Evolutionary conservation across 2,329 filamentous ascomycete species (phyloP).

Genomic region (Zalaria obscura): DNA sequence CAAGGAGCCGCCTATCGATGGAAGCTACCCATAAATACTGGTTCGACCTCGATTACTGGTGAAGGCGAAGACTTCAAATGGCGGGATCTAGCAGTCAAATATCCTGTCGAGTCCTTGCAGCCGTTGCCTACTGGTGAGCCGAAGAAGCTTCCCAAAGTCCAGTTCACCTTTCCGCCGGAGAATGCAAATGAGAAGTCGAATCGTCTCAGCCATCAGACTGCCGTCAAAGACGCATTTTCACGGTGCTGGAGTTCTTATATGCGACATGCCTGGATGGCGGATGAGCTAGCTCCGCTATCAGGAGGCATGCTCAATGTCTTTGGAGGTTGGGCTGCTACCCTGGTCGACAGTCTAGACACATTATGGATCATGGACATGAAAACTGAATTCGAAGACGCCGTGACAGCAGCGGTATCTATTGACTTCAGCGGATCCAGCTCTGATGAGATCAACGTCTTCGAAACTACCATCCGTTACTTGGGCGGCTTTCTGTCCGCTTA

Average conservation of each 20-base stretch:
- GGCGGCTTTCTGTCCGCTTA: conserved; percentile 22
- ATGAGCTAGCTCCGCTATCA: conserved; percentile 31
- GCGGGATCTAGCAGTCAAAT: conserved; percentile 23
- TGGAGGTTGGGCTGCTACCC: conserved; percentile 26
- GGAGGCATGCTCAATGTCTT: conserved; percentile 22
- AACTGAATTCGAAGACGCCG: conserved; percentile 32
- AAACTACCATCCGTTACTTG: conserved; percentile 32
- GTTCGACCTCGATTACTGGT: not conserved
- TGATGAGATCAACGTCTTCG: conserved; percentile 32
- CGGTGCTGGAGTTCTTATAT: conserved; percentile 31
- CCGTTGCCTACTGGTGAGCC: conserved; percentile 24
- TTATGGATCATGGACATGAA: conserved; percentile 33
- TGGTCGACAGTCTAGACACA: conserved; percentile 28
- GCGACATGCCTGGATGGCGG: conserved; percentile 31
- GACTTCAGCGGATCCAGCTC: conserved; percentile 25
- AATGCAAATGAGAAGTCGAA: conserved; percentile 13
- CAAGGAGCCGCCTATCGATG: conserved; percentile 3
- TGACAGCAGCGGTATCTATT: conserved; percentile 26
- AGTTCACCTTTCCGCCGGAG: conserved; percentile 25
- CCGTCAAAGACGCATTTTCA: conserved; percentile 27
- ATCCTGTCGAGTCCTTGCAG: conserved; percentile 22
- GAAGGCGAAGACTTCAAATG: conserved; percentile 15
- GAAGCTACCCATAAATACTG: not conserved
- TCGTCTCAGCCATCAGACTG: conserved; percentile 20
- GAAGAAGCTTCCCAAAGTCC: conserved; percentile 25